These are phyloP conservation scores for Globisporangium perplexum DNA, from an alignment of 352 stramenopile genomes.

Conservation along the genomic window DNA sequence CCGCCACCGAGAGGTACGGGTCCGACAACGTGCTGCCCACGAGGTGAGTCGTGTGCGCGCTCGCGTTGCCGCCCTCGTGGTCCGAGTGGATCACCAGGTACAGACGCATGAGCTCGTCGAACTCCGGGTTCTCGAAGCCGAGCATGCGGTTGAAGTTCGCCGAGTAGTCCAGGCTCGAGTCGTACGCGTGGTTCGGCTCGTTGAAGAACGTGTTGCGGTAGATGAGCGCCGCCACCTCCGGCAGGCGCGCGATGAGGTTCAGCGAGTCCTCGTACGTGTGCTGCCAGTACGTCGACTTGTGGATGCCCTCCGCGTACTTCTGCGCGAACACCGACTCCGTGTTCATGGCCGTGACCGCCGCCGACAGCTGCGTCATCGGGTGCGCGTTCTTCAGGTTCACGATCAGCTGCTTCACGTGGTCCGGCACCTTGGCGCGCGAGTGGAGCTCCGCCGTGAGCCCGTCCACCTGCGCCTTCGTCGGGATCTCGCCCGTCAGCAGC, in stretches of 20 bases:
- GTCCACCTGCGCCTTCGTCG: slow-evolving; percentile 95
- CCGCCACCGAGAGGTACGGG: slow-evolving; percentile 96
- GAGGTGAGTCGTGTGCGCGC: slow-evolving; percentile 97
- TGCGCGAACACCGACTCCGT: slow-evolving; percentile 96
- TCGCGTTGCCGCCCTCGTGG: slow-evolving; percentile 99
- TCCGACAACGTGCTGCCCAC: slow-evolving; percentile 97
- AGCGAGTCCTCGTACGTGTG: slow-evolving; percentile 98
- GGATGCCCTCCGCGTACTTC: slow-evolving; percentile 95
- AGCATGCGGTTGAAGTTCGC: slow-evolving; percentile 99
- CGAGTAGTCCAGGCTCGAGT: slow-evolving; percentile 97
- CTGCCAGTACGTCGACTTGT: slow-evolving; percentile 98
- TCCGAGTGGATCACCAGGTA: slow-evolving; percentile 99
- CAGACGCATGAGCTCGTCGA: slow-evolving; percentile 99
- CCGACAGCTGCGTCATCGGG: slow-evolving; percentile 98
- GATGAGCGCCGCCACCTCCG: slow-evolving; percentile 97
- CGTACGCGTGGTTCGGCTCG: slow-evolving; percentile 89
- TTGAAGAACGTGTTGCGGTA: slow-evolving; percentile 99
- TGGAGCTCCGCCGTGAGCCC: slow-evolving; percentile 95
- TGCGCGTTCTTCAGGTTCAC: slow-evolving; percentile 97
- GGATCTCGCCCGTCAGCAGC: slow-evolving; percentile 96
- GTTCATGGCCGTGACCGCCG: slow-evolving; percentile 92
- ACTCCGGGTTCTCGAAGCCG: slow-evolving; percentile 93
- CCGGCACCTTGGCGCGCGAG: slow-evolving; percentile 90
- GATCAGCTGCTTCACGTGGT: slow-evolving; percentile 95
- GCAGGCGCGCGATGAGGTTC: slow-evolving; percentile 96